phyloP scores from a whole-genome alignment of 441 rosid genomes.

The Erodium moschatum region DNA sequence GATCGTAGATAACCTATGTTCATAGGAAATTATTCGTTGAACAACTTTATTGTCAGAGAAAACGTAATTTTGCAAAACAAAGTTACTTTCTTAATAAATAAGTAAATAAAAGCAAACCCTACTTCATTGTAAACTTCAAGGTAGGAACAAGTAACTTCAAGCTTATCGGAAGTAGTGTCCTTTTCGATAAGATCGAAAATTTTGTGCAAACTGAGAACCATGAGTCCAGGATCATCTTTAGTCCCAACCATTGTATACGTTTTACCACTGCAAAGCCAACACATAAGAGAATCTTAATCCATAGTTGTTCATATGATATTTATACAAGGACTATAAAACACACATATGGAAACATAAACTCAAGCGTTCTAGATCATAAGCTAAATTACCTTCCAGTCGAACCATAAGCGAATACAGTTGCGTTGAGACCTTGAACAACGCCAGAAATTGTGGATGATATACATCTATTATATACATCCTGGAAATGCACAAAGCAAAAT shows the following conservation, averaged over 20 bases:
- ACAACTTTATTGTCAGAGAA: slow-evolving; percentile 7
- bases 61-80: neutral
- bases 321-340: neutral
- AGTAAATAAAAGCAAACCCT: slow-evolving; percentile 18
- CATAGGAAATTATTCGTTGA: slow-evolving; percentile 11
- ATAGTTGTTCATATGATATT: neutral
- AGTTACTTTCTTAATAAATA: slow-evolving; percentile 7
- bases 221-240: slow-evolving; percentile 76
- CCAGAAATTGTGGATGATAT: slow-evolving; percentile 59
- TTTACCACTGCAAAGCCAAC: slow-evolving; percentile 49
- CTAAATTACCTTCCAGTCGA: slow-evolving; percentile 76
- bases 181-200: slow-evolving; percentile 59
- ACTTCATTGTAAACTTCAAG: slow-evolving; percentile 95
- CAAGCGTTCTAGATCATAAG: neutral
- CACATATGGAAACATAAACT: neutral
- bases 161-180: slow-evolving; percentile 57
- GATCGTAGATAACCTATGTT: slow-evolving; percentile 78
- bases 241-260: slow-evolving; percentile 96
- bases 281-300: neutral
- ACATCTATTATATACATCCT: slow-evolving; percentile 60
- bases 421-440: slow-evolving; percentile 79
- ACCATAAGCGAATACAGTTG: slow-evolving; percentile 87
- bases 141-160: slow-evolving; percentile 85
- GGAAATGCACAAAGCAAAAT: slow-evolving; percentile 18
- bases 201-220: slow-evolving; percentile 84